These are phyloP conservation scores for Halophytophthora batemanensis DNA, from an alignment of 352 stramenopile species.

Conservation along the genomic window DNA sequence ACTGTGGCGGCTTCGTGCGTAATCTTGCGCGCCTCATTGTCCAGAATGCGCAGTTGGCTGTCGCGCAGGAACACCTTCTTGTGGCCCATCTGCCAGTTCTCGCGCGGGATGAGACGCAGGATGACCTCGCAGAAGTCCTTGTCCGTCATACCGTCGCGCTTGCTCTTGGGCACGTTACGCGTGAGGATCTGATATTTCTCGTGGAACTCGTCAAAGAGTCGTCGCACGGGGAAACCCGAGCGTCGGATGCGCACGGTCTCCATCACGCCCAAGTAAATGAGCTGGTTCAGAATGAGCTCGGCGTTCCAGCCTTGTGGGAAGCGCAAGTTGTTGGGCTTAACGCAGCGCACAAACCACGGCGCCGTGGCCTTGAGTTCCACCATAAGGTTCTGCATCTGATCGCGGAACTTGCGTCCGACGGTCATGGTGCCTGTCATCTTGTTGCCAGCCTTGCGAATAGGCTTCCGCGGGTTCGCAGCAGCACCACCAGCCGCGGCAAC, in stretches of 20 bases:
- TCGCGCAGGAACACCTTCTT: constrained; percentile 89
- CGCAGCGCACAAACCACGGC: constrained; percentile 90
- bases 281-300: constrained; percentile 82
- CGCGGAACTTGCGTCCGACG: constrained; percentile 88
- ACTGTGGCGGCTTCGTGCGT: constrained; percentile 70
- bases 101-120: constrained; percentile 66
- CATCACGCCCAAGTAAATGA: constrained; percentile 90
- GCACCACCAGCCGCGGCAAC: constrained; percentile 33
- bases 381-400: constrained; percentile 88
- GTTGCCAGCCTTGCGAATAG: constrained; percentile 72
- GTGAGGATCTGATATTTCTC: constrained; percentile 88
- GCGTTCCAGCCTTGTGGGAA: constrained; percentile 87
- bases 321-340: constrained; percentile 91
- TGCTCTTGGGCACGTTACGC: constrained; percentile 56
- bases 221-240: constrained; percentile 83
- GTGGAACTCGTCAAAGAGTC: constrained; percentile 83
- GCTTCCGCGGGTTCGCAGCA: constrained; percentile 52
- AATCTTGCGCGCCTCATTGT: constrained; percentile 86
- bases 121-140: constrained; percentile 86
- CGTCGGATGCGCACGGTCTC: constrained; percentile 88
- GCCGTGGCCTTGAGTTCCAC: constrained; percentile 74
- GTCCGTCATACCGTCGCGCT: constrained; percentile 51
- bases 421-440: constrained; percentile 91
- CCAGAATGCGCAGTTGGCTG: constrained; percentile 74
- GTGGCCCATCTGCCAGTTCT: constrained; percentile 88